Conservation (phyloP, 2,329 filamentous ascomycete species). For the Colletotrichum orchidophilum region DNA sequence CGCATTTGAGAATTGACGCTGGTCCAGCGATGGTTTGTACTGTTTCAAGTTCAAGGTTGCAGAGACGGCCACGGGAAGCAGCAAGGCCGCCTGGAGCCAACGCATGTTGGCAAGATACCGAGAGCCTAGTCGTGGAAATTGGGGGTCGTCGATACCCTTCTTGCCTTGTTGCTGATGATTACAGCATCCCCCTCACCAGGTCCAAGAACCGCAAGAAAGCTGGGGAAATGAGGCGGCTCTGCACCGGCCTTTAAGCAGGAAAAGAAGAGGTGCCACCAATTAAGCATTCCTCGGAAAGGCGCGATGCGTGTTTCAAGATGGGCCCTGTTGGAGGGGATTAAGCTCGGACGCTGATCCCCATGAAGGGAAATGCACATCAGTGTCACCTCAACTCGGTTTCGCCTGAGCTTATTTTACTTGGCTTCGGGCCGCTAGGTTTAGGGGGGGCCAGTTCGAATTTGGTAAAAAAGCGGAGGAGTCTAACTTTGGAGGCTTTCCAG, state of each 20-base stretch:
- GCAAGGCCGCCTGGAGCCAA: constrained; percentile 1
- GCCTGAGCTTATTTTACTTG: constrained; percentile 11
- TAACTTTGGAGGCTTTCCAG: background rate
- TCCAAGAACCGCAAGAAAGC: background rate
- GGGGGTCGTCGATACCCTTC: constrained; percentile 1
- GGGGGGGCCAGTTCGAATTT: background rate
- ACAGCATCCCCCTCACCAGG: constrained; percentile 1
- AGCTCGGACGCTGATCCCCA: constrained; percentile 21
- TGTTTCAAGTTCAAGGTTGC: constrained; percentile 31
- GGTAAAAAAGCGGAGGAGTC: no score
- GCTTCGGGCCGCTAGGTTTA: background rate
- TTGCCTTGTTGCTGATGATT: background rate
- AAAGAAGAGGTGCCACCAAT: background rate
- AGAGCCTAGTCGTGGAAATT: background rate
- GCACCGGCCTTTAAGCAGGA: background rate
- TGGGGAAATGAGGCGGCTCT: background rate
- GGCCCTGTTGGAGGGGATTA: constrained; percentile 14
- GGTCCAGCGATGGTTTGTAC: constrained; percentile 10
- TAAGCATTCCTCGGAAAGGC: constrained; percentile 21
- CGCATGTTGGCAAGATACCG: constrained; percentile 5
- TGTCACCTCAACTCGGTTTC: constrained; percentile 21
- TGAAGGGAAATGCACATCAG: constrained; percentile 13
- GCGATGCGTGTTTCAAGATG: constrained; percentile 31
- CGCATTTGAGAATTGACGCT: background rate
- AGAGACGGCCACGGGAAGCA: constrained; percentile 16